Conservation (phyloP, 1,284 basidiomycete genomes). For the Boletus smithii region DNA sequence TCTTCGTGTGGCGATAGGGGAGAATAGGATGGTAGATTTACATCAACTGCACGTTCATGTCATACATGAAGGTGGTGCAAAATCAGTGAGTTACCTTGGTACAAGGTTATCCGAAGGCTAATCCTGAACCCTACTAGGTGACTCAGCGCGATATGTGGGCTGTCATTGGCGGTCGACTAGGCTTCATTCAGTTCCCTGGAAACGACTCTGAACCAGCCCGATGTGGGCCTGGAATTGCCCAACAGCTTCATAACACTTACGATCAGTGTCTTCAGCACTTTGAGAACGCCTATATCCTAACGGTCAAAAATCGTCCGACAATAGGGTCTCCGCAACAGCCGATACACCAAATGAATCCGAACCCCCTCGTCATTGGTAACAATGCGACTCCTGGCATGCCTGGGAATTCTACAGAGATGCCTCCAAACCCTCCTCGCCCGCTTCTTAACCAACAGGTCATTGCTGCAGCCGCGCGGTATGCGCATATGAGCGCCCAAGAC, state of each 20-base stretch:
- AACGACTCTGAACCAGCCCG: constrained; percentile 53
- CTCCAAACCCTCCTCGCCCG: constrained; percentile 18
- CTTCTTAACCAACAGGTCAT: constrained; percentile 23
- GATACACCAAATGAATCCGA: constrained; percentile 16
- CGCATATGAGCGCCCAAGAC: constrained; percentile 45
- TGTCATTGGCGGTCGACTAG: constrained; percentile 60
- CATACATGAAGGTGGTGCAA: constrained; percentile 51
- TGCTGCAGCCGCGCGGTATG: constrained; percentile 34
- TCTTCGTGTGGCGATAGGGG: constrained; percentile 42
- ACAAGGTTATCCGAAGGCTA: not conserved
- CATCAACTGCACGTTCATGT: constrained; percentile 56
- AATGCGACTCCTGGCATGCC: constrained; percentile 14
- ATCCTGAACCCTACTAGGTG: constrained; percentile 41
- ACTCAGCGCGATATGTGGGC: constrained; percentile 57
- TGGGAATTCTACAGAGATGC: constrained; percentile 22
- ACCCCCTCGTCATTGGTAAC: constrained; percentile 13
- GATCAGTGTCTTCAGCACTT: constrained; percentile 54
- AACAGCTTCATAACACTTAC: constrained; percentile 58
- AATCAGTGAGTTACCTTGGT: constrained; percentile 39
- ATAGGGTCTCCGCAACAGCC: constrained; percentile 17
- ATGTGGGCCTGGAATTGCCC: constrained; percentile 56
- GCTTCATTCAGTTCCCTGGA: constrained; percentile 58
- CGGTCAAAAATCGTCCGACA: constrained; percentile 22
- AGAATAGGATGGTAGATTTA: constrained; percentile 54
- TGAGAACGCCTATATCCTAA: constrained; percentile 50